A percentile compares a stretch with the other conserved stretches of the same genome.
Evolutionary conservation across 1,139 yeast genomes (phyloP).

Genomic region (Saccharomyces hybrid): DNA sequence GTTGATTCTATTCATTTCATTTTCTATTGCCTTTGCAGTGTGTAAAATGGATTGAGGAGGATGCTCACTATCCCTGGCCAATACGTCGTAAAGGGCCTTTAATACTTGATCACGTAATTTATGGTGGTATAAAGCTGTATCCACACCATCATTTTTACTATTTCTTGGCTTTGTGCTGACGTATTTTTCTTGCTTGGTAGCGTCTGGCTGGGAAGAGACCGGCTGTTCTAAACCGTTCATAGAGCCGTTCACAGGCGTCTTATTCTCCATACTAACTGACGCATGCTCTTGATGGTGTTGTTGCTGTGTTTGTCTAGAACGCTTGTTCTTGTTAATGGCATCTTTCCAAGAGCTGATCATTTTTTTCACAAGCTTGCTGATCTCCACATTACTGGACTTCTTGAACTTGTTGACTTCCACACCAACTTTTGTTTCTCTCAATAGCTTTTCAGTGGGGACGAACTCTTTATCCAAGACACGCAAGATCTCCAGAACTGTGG

Average conservation of each 20-base stretch:
- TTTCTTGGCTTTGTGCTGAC: slow-evolving; percentile 55
- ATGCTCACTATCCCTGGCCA: slow-evolving; percentile 67
- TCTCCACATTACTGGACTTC: slow-evolving; percentile 56
- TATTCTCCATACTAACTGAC: slow-evolving; percentile 3
- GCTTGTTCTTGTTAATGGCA: slow-evolving; percentile 72
- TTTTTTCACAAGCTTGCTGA: slow-evolving; percentile 64
- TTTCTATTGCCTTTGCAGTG: slow-evolving; percentile 66
- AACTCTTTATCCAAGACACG: slow-evolving; percentile 55
- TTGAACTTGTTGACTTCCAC: slow-evolving; percentile 89
- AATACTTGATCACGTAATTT: slow-evolving; percentile 79
- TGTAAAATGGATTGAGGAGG: slow-evolving; percentile 52
- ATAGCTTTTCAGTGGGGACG: slow-evolving; percentile 78
- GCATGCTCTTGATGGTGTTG: slow-evolving; percentile 14
- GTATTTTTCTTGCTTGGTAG: slow-evolving; percentile 30
- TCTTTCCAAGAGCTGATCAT: slow-evolving; percentile 89
- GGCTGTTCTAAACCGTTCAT: background rate
- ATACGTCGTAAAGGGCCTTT: slow-evolving; percentile 76
- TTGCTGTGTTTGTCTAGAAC: slow-evolving; percentile 21
- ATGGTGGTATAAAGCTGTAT: slow-evolving; percentile 60
- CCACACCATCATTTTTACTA: slow-evolving; percentile 73
- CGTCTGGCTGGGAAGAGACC: slow-evolving; percentile 3
- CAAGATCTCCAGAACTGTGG: slow-evolving; percentile 59
- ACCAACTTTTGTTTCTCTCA: slow-evolving; percentile 95
- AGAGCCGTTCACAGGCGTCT: slow-evolving; percentile 8
- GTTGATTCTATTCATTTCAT: slow-evolving; percentile 40